A percentile compares a stretch with the other conserved stretches of the same genome.
phyloP scores from a whole-genome alignment of 2,329 filamentous ascomycete species.

The Zymoseptoria passerinii region DNA sequence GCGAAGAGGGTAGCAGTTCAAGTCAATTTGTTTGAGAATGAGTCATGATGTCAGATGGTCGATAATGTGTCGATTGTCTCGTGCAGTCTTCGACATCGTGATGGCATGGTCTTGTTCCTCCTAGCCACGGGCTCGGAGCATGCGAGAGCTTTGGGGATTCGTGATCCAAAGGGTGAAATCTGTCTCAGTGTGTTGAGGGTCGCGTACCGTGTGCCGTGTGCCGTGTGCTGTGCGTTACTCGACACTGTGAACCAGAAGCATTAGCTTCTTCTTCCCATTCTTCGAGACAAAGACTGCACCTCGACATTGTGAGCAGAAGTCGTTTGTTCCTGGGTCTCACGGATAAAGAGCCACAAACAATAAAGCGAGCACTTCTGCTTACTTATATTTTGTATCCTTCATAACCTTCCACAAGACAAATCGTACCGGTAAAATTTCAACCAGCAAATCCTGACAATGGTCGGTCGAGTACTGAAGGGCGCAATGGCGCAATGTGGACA shows the following conservation, averaged over 20 bases:
- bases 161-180: neutral
- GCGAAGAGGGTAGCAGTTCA: too few relatives aligned
- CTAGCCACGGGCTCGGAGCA: neutral
- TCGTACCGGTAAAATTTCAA: neutral
- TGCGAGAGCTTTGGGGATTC: neutral
- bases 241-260: neutral
- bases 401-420: neutral
- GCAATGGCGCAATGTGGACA: neutral
- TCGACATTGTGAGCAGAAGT: neutral
- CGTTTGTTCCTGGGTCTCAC: neutral
- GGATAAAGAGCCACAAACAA: neutral
- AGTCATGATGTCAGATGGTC: neutral
- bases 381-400: neutral
- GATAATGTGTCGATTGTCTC: neutral
- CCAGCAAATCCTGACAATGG: neutral
- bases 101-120: neutral
- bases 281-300: neutral
- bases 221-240: neutral
- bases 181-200: neutral
- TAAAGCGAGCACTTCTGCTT: neutral
- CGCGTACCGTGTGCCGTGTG: neutral
- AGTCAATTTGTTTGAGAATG: neutral
- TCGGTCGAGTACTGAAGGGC: neutral
- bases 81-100: neutral
- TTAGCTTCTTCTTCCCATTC: neutral